A percentile compares a stretch with the other conserved stretches of the same genome.
Conservation (phyloP, 371 early-diverging fungal genomes). For the Mortierella sp. region DNA sequence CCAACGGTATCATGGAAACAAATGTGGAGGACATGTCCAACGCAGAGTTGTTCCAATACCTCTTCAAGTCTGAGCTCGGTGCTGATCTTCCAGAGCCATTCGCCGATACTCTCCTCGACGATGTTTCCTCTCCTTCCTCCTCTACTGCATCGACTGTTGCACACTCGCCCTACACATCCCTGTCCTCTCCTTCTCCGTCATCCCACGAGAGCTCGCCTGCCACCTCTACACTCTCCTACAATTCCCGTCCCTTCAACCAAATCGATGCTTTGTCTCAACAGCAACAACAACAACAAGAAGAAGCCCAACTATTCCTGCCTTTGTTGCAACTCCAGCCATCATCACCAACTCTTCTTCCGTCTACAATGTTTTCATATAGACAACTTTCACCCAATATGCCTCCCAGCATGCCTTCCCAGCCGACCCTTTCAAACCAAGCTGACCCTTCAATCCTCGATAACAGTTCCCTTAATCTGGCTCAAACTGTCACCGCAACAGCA, state of each 20-base stretch:
- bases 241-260: conserved; percentile 20
- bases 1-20: conserved; percentile 15
- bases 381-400: conserved; percentile 49
- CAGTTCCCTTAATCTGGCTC: conserved; percentile 18
- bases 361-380: conserved; percentile 35
- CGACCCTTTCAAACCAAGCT: neutral
- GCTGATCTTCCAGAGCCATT: conserved; percentile 15
- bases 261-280: neutral
- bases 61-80: conserved; percentile 50
- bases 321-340: neutral
- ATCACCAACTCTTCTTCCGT: conserved; percentile 28
- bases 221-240: conserved; percentile 16
- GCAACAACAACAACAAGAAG: conserved; percentile 10
- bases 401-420: conserved; percentile 29
- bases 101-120: conserved; percentile 4
- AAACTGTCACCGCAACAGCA: conserved; percentile 11
- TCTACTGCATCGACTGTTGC: conserved; percentile 10
- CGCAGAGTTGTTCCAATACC: conserved; percentile 49
- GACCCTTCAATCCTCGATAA: neutral
- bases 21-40: conserved; percentile 52
- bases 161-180: conserved; percentile 7
- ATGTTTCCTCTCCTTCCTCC: conserved; percentile 15
- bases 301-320: conserved; percentile 11
- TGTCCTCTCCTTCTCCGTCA: conserved; percentile 10
- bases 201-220: conserved; percentile 13